Evolutionary conservation across 2,329 filamentous ascomycete species (phyloP).

Genomic region (Pestalotiopsis sp.): DNA sequence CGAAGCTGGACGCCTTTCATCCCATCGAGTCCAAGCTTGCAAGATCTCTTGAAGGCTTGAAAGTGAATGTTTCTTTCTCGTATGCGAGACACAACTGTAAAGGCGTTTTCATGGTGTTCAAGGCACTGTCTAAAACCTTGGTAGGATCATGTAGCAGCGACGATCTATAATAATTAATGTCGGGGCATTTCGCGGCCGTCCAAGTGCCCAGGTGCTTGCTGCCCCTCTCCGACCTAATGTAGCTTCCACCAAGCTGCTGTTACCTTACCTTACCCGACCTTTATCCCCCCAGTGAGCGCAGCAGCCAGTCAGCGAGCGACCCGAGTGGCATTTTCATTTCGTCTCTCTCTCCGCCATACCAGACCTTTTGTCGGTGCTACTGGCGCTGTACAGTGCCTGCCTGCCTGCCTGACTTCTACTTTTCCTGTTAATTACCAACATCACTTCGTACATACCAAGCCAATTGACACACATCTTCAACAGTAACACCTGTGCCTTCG

Average conservation of each 20-base stretch:
- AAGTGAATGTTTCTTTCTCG: too few relatives aligned
- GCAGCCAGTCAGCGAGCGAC: not conserved
- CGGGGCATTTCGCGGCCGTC: not conserved
- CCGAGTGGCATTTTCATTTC: not conserved
- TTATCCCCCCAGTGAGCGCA: not conserved
- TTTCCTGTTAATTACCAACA: not conserved
- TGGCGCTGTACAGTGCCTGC: not conserved
- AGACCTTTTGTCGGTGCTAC: not conserved
- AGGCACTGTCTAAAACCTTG: too few relatives aligned
- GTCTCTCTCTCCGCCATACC: not conserved
- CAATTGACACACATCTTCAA: not conserved
- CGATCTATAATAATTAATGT: not conserved
- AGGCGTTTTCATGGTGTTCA: too few relatives aligned
- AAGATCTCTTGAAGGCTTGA: too few relatives aligned
- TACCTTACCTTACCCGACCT: not conserved
- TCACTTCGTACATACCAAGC: not conserved
- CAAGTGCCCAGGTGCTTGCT: not conserved
- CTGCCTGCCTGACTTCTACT: not conserved
- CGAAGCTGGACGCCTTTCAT: too few relatives aligned
- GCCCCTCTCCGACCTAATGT: not conserved
- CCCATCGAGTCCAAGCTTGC: not conserved
- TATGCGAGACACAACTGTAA: too few relatives aligned
- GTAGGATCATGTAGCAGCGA: too few relatives aligned
- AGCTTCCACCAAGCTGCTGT: not conserved
- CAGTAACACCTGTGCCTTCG: not conserved